A percentile compares a stretch with the other conserved stretches of the same genome.
These are phyloP conservation scores for Talaromyces funiculosus DNA, from an alignment of 2,329 filamentous ascomycete genomes.

Conservation along the genomic window DNA sequence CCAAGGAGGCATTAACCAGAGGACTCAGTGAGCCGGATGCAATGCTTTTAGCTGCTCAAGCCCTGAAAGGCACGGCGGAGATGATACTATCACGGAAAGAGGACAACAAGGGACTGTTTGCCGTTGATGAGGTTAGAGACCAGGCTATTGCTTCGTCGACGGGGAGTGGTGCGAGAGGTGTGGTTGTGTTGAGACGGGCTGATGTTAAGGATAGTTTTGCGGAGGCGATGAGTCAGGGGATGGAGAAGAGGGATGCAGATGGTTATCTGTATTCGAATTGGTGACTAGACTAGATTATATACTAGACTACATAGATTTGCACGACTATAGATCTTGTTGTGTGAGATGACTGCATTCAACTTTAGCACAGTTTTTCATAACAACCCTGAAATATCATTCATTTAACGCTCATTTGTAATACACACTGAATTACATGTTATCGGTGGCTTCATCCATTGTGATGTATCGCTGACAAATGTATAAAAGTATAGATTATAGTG, in stretches of 20 bases:
- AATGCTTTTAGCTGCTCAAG: conserved; percentile 11
- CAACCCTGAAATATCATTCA: no score
- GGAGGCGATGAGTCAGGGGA: conserved; percentile 12
- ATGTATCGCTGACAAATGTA: background rate
- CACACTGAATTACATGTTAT: no score
- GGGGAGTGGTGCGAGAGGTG: conserved; percentile 10
- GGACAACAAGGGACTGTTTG: conserved; percentile 12
- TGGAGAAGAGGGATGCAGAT: conserved; percentile 10
- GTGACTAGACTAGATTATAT: background rate
- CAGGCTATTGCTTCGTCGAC: conserved; percentile 7
- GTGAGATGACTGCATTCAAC: no score
- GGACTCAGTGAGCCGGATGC: conserved; percentile 12
- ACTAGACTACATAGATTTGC: background rate
- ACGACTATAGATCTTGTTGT: background rate
- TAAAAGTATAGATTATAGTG: no score
- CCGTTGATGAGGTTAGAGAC: conserved; percentile 10
- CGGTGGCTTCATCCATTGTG: background rate
- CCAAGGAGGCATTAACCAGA: conserved; percentile 9
- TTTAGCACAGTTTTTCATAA: no score
- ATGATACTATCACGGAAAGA: conserved; percentile 9
- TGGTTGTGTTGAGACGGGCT: conserved; percentile 4
- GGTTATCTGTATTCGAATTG: conserved; percentile 12
- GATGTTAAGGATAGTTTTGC: conserved; percentile 8
- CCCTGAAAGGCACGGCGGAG: conserved; percentile 11
- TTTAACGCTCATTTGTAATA: no score